Conservation (phyloP, 2,329 filamentous ascomycete genomes). For the Clonostachys solani region DNA sequence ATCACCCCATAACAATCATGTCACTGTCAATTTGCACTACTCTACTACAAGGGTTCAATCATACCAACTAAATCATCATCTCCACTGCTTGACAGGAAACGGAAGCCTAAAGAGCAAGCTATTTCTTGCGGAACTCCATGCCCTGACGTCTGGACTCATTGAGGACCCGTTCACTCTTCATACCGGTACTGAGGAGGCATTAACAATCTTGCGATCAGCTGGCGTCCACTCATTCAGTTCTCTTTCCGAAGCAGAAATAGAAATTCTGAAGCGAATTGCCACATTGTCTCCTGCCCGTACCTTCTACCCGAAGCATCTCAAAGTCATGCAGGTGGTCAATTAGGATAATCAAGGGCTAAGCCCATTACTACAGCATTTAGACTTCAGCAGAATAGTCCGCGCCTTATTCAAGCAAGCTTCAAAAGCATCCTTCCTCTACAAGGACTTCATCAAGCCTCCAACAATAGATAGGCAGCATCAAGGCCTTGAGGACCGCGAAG, state of each 20-base stretch:
- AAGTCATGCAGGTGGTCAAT: background rate
- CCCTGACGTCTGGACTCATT: conserved; percentile 43
- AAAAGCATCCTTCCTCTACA: no score
- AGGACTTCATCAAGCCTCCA: no score
- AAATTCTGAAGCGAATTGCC: conserved; percentile 2
- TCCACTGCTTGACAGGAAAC: conserved; percentile 45
- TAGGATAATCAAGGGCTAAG: background rate
- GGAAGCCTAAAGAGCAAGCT: conserved; percentile 46
- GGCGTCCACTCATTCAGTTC: conserved; percentile 32
- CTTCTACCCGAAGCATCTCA: background rate
- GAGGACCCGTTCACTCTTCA: conserved; percentile 39
- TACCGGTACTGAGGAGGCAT: conserved; percentile 49
- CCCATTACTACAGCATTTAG: no score
- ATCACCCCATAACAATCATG: conserved; percentile 12
- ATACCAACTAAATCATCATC: conserved; percentile 38
- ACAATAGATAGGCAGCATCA: no score
- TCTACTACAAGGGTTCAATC: conserved; percentile 18
- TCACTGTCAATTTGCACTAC: conserved; percentile 11
- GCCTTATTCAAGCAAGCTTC: no score
- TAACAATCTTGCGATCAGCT: conserved; percentile 40
- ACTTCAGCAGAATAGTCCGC: no score
- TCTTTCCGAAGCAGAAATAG: background rate
- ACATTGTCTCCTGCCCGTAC: conserved; percentile 16
- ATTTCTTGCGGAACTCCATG: conserved; percentile 44
- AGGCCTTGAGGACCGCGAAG: no score